phyloP scores from a whole-genome alignment of 108 stramenopile species.

The Conticribra guillardii region DNA sequence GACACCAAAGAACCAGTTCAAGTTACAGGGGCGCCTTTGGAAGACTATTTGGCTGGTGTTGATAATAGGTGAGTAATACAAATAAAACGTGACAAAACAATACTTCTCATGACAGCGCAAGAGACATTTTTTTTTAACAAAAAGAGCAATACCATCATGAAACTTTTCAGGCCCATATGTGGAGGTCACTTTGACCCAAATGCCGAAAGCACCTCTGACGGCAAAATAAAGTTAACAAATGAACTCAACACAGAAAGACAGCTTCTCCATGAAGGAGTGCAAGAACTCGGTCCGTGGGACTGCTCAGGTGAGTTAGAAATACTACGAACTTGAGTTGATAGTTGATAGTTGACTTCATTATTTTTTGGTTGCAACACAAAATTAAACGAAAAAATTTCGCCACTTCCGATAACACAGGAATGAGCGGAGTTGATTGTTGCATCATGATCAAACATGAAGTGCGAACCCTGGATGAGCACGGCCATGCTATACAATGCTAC shows the following conservation, averaged over 20 bases:
- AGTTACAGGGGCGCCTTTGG: background rate
- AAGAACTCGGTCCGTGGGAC: background rate
- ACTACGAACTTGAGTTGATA: background rate
- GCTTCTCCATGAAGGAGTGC: background rate
- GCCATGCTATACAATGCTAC: background rate
- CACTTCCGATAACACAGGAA: background rate
- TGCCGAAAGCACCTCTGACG: background rate
- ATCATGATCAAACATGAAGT: constrained; percentile 3
- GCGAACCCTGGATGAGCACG: background rate
- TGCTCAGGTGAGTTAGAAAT: background rate
- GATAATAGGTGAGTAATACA: background rate
- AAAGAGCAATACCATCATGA: background rate
- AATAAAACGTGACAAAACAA: no score
- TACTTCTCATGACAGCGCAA: background rate
- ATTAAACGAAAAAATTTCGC: no score
- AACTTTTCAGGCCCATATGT: background rate
- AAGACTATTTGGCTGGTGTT: background rate
- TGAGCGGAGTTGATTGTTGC: background rate
- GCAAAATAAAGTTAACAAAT: background rate
- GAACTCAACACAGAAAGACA: background rate
- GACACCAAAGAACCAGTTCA: background rate
- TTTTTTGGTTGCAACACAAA: background rate
- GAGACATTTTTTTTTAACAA: background rate
- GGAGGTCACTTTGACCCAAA: background rate
- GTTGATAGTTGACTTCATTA: background rate